phyloP scores from a whole-genome alignment of 208 protist genomes.

The Crithidia fasciculata region DNA sequence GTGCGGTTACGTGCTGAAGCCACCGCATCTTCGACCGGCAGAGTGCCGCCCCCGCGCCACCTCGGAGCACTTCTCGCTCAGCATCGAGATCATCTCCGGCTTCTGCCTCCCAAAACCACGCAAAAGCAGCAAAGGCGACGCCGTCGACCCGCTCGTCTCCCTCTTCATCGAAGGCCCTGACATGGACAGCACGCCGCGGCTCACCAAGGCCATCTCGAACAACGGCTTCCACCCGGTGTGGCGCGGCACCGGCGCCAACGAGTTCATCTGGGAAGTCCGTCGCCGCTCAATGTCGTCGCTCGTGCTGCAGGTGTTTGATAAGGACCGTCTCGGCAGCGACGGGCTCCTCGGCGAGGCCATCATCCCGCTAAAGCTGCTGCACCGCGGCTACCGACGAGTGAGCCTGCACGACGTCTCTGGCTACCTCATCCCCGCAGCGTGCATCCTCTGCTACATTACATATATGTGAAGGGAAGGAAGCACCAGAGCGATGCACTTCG shows the following conservation, averaged over 20 bases:
- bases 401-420: constrained; percentile 44
- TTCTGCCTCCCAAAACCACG: constrained; percentile 56
- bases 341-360: constrained; percentile 48
- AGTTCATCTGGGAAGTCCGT: constrained; percentile 48
- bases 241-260: constrained; percentile 42
- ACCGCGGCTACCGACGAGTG: constrained; percentile 47
- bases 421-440: constrained; percentile 38
- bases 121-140: constrained; percentile 36
- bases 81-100: constrained; percentile 52
- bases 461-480: constrained; percentile 24
- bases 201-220: constrained; percentile 44
- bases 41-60: background rate
- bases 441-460: constrained; percentile 38
- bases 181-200: constrained; percentile 20
- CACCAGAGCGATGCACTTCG: background rate
- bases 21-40: constrained; percentile 46
- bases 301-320: constrained; percentile 59
- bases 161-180: constrained; percentile 47
- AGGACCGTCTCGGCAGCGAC: constrained; percentile 40
- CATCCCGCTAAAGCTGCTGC: constrained; percentile 45
- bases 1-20: constrained; percentile 95
- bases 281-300: constrained; percentile 43
- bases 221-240: constrained; percentile 74
- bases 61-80: constrained; percentile 27
- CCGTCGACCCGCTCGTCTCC: constrained; percentile 53